Conservation (phyloP, 176 grass and related monocot genomes). For the Chloris gayana region DNA sequence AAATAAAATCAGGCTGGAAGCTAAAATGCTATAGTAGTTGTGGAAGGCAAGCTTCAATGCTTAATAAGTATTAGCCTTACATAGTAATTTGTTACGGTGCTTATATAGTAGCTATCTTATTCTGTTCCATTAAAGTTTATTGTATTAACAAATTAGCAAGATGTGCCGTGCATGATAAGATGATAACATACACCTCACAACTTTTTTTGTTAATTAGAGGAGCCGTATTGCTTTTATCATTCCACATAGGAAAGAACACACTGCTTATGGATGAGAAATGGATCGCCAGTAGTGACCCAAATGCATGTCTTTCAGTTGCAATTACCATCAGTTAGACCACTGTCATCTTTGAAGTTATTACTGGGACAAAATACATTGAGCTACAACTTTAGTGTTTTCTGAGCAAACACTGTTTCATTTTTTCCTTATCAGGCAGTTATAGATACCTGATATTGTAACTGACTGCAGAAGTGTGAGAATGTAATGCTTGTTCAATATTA, state of each 20-base stretch:
- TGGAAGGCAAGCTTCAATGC: neutral
- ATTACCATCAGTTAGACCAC: neutral
- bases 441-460: neutral
- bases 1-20: neutral
- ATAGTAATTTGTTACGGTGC: neutral
- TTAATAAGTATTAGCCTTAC: slow-evolving; percentile 2
- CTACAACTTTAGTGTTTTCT: neutral
- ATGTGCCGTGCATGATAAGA: slow-evolving; percentile 7
- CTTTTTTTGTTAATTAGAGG: neutral
- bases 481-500: neutral
- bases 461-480: neutral
- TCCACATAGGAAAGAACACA: neutral
- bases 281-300: neutral
- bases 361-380: neutral
- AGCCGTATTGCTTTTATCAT: neutral
- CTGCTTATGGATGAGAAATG: neutral
- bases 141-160: neutral
- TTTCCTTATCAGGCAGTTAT: neutral
- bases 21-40: neutral
- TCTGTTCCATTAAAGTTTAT: slow-evolving; percentile 1
- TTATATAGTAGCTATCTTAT: slow-evolving; percentile 5
- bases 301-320: neutral
- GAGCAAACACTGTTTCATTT: neutral
- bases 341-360: neutral
- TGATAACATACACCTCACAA: neutral